Evolutionary conservation across 2,329 filamentous ascomycete species (phyloP), one percentile per base, ranked within the genome.

Genomic region (Septoria linicola): DNA sequence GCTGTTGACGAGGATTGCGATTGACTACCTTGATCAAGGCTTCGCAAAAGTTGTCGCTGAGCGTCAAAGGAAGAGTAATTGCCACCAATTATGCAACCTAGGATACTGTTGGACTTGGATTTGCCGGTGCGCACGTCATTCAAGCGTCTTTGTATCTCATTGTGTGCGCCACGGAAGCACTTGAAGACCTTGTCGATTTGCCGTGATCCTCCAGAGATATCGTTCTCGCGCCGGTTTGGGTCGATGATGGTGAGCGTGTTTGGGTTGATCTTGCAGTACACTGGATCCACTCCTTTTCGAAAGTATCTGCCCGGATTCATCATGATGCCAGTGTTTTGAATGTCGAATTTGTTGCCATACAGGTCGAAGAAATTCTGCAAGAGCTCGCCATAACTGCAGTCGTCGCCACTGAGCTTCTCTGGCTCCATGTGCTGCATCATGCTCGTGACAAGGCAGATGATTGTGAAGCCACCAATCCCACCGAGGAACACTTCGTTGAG

Each of bases 401-500:
- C 66, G 63, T 87, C 73, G 51, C 76, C 79, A 20, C 78, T 72
- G 55, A 79, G 82, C 60, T 88, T 82, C 1, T 85, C 76, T 55
- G 84, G 79, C 8, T 89, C 88, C 75, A 90, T 82, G 58, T 88
- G 77, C 66, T 96, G 88, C 40, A 97, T 73, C 70, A 96, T 83
- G 74, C 88, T 93, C 52, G 93, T 88, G 4, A 96, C 88, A 56
- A 99, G 77, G 73, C 93, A 99, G 49, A 92, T 96, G 58, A 95
- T 87, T 1, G 90, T 89, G 67, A 96, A 97, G 2, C 93, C 93
- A 47, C 93, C 93, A 45, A 99, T 83, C 2, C 93, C 93, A 49
- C 93, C 93, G 54, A 84, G 88, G 34, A 88, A 87, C 3, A 95
- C 91, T 69, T 99, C 93, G 61, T 96, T 96, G 45, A 96, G 76